A percentile compares a stretch with the other conserved stretches of the same genome.
Evolutionary conservation across 2,329 filamentous ascomycete genomes (phyloP).

Genomic region (Emmonsia crescens): DNA sequence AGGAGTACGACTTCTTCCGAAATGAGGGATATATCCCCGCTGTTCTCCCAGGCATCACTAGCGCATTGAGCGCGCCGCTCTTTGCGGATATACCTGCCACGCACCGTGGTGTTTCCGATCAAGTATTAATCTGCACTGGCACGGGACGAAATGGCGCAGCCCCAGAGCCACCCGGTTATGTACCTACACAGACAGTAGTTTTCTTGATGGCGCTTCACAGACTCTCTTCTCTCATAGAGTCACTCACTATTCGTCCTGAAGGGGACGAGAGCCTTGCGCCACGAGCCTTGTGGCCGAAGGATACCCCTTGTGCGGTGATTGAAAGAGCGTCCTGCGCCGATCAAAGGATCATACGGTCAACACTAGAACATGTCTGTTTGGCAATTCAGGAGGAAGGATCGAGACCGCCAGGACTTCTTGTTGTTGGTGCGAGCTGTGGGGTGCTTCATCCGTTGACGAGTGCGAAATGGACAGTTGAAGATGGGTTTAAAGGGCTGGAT

Average conservation of each 20-base stretch:
- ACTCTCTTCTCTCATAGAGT: constrained; percentile 60
- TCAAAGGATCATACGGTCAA: constrained; percentile 84
- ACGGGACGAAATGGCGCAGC: constrained; percentile 82
- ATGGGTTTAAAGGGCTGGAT: constrained; percentile 70
- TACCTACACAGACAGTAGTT: constrained; percentile 68
- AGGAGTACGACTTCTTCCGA: constrained; percentile 80
- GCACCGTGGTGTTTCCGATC: constrained; percentile 80
- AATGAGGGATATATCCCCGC: constrained; percentile 55
- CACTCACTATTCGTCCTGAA: constrained; percentile 43
- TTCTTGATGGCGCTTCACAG: constrained; percentile 94
- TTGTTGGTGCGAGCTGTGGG: constrained; percentile 75
- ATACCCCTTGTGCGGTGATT: constrained; percentile 84
- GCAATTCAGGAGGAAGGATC: constrained; percentile 86
- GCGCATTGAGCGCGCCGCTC: constrained; percentile 72
- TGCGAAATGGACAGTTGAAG: constrained; percentile 72
- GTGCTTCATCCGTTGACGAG: constrained; percentile 54
- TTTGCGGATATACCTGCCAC: constrained; percentile 83
- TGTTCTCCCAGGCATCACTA: constrained; percentile 85
- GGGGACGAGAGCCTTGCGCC: constrained; percentile 20
- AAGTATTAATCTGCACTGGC: constrained; percentile 91
- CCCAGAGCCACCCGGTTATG: constrained; percentile 69
- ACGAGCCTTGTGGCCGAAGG: constrained; percentile 50
- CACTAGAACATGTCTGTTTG: constrained; percentile 62
- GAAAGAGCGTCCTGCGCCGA: constrained; percentile 91
- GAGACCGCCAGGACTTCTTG: constrained; percentile 75